phyloP scores from a whole-genome alignment of 1,284 basidiomycete genomes.

The Ganoderma lingzhi region DNA sequence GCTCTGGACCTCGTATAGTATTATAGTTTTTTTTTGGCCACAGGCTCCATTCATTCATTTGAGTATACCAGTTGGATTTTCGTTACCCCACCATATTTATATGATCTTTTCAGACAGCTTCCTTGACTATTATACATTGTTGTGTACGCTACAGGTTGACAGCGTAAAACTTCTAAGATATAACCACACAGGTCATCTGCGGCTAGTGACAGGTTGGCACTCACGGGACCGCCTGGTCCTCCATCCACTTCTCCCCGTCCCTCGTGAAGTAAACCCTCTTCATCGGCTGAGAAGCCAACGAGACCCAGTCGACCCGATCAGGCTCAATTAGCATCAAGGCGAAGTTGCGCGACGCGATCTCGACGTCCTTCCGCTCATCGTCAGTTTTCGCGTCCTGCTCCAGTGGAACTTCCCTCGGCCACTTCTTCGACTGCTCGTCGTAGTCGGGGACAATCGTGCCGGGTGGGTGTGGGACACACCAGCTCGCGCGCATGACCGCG shows the following conservation, averaged over 20 bases:
- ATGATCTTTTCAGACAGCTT: not conserved
- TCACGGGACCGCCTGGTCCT: slow-evolving; percentile 66
- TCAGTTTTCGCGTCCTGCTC: slow-evolving; percentile 52
- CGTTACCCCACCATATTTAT: not conserved
- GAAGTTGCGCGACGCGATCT: slow-evolving; percentile 65
- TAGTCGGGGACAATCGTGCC: slow-evolving; percentile 58
- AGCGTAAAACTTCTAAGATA: not conserved
- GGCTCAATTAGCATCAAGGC: slow-evolving; percentile 73
- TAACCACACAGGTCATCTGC: not conserved
- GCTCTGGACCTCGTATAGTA: not conserved
- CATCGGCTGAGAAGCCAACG: slow-evolving; percentile 62
- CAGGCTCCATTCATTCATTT: not conserved
- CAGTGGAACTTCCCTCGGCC: slow-evolving; percentile 56
- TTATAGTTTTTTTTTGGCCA: too few species aligned
- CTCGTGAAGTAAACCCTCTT: slow-evolving; percentile 60
- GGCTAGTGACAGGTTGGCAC: not conserved
- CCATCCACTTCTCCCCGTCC: slow-evolving; percentile 54
- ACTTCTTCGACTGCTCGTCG: slow-evolving; percentile 58
- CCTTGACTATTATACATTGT: not conserved
- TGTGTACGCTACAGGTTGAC: slow-evolving; percentile 8
- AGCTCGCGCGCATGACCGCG: slow-evolving; percentile 67
- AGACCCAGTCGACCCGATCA: slow-evolving; percentile 66
- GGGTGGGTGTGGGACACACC: slow-evolving; percentile 63
- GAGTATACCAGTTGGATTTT: not conserved
- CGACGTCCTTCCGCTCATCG: slow-evolving; percentile 53